Evolutionary conservation across 1,284 basidiomycete species (phyloP).

Genomic region (Ganoderma boninense): DNA sequence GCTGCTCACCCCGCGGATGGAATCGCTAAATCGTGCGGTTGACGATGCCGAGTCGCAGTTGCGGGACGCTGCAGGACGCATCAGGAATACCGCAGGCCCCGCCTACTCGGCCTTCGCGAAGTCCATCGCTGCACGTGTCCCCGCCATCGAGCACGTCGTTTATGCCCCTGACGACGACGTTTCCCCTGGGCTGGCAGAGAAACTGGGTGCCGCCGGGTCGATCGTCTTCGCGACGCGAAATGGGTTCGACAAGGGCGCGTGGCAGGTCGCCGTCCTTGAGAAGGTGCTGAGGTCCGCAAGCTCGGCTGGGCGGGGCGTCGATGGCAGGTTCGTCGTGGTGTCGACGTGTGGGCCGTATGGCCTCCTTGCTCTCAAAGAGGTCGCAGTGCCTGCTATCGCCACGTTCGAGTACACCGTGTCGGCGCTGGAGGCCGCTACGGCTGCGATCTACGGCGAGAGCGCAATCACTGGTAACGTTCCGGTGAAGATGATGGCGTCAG

Average conservation of each 20-base stretch:
- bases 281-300: slow-evolving; percentile 38
- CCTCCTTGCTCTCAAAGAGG: slow-evolving; percentile 41
- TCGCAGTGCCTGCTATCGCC: slow-evolving; percentile 45
- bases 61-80: slow-evolving; percentile 50
- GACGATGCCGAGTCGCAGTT: slow-evolving; percentile 61
- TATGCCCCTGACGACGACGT: slow-evolving; percentile 47
- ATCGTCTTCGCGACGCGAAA: slow-evolving; percentile 67
- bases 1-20: slow-evolving; percentile 64
- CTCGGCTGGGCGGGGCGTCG: slow-evolving; percentile 9
- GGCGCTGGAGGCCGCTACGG: slow-evolving; percentile 55
- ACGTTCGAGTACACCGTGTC: slow-evolving; percentile 66
- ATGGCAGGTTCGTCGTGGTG: slow-evolving; percentile 52
- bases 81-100: slow-evolving; percentile 64
- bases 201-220: slow-evolving; percentile 36
- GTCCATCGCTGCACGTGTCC: slow-evolving; percentile 45
- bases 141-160: slow-evolving; percentile 52
- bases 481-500: slow-evolving; percentile 38
- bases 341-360: slow-evolving; percentile 73
- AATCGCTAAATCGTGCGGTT: slow-evolving; percentile 67
- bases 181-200: slow-evolving; percentile 30
- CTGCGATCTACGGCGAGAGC: slow-evolving; percentile 54
- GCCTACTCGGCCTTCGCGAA: slow-evolving; percentile 60
- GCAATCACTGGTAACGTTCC: slow-evolving; percentile 48
- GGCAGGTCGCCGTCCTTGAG: slow-evolving; percentile 60
- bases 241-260: slow-evolving; percentile 55